Evolutionary conservation across 2,329 filamentous ascomycete genomes (phyloP).

Genomic region (Bipolaris gigantea): DNA sequence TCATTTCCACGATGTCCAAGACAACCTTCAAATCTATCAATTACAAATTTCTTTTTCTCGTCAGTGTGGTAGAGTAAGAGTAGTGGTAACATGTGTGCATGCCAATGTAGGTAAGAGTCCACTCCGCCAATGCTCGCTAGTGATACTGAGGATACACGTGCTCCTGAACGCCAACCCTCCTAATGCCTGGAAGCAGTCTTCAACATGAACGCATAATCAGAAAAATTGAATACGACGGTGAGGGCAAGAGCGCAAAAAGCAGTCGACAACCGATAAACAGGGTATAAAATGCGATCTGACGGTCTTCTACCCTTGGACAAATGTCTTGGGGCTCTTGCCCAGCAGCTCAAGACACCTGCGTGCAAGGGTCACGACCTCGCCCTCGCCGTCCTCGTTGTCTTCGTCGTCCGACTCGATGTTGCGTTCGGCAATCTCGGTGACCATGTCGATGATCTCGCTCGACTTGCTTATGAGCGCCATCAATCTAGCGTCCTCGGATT

Average conservation of each 20-base stretch:
- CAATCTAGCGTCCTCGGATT: slow-evolving; percentile 90
- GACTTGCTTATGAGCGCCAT: slow-evolving; percentile 86
- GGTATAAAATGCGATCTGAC: slow-evolving; percentile 24
- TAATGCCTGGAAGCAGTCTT: slow-evolving; percentile 20
- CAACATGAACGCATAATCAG: slow-evolving; percentile 29
- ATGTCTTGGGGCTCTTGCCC: slow-evolving; percentile 74
- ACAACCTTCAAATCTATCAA: slow-evolving; percentile 26
- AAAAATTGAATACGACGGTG: slow-evolving; percentile 29
- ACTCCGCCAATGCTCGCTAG: slow-evolving; percentile 47
- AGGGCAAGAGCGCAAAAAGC: slow-evolving; percentile 15
- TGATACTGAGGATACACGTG: slow-evolving; percentile 36
- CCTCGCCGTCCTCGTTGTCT: slow-evolving; percentile 85
- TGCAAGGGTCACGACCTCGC: slow-evolving; percentile 88
- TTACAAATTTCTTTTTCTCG: slow-evolving; percentile 28
- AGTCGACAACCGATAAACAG: slow-evolving; percentile 25
- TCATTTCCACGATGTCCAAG: slow-evolving; percentile 12
- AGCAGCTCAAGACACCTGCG: slow-evolving; percentile 86
- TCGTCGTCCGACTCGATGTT: slow-evolving; percentile 86
- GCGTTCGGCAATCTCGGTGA: slow-evolving; percentile 86
- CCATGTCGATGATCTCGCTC: slow-evolving; percentile 88
- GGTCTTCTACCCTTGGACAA: slow-evolving; percentile 71
- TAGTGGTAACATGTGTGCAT: slow-evolving; percentile 36
- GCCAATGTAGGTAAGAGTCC: slow-evolving; percentile 36
- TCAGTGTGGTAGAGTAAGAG: slow-evolving; percentile 11
- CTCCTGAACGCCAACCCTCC: slow-evolving; percentile 35